These are phyloP conservation scores for Leptographium radiaticola DNA, from an alignment of 2,329 filamentous ascomycete species.

Conservation along the genomic window DNA sequence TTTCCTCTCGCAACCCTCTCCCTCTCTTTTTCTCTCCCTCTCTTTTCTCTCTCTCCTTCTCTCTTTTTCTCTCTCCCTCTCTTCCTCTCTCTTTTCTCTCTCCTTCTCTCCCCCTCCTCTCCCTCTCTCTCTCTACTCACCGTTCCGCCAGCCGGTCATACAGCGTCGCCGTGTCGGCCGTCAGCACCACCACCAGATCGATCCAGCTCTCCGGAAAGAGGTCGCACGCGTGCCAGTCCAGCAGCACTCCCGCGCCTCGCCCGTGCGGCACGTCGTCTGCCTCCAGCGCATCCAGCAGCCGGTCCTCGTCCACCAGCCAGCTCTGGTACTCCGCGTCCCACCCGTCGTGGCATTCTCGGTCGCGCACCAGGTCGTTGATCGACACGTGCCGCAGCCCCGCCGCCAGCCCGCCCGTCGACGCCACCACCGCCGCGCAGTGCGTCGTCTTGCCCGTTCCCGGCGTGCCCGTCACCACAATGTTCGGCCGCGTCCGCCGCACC, in stretches of 20 bases:
- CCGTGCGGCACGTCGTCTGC: constrained; percentile 45
- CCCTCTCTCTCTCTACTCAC: constrained; percentile 25
- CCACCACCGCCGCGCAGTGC: constrained; percentile 70
- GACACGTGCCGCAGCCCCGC: constrained; percentile 64
- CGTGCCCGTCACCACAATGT: constrained; percentile 91
- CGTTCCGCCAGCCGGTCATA: constrained; percentile 73
- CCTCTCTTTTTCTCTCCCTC: no score
- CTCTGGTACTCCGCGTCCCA: constrained; percentile 76
- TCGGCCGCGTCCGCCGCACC: constrained; percentile 44
- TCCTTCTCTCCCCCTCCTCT: no score
- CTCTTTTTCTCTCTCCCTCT: no score
- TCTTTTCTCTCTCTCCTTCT: no score
- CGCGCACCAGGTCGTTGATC: constrained; percentile 86
- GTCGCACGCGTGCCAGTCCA: constrained; percentile 98
- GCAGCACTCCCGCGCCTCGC: constrained; percentile 72
- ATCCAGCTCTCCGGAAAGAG: constrained; percentile 89
- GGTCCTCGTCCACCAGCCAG: constrained; percentile 90
- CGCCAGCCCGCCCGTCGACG: constrained; percentile 31
- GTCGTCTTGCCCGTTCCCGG: constrained; percentile 94
- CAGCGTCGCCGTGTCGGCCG: constrained; percentile 64
- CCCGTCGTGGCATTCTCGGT: constrained; percentile 73
- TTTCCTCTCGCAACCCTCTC: no score
- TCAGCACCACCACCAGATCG: constrained; percentile 83
- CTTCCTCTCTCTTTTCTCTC: no score
- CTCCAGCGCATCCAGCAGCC: constrained; percentile 84